Conservation (phyloP, 805 yeast genomes). For the Blastobotrys mokoenaii region DNA sequence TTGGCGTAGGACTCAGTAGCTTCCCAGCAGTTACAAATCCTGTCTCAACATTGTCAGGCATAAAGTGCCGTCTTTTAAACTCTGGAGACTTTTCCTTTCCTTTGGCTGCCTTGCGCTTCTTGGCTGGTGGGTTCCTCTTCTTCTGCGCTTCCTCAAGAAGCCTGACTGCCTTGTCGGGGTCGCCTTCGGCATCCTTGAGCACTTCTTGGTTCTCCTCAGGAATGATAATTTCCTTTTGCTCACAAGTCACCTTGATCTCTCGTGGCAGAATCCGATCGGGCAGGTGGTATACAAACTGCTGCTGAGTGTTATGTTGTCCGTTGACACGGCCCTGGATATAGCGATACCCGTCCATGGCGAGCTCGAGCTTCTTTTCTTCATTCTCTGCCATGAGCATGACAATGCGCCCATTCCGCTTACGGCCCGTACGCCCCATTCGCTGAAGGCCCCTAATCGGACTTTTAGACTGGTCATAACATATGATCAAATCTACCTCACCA, state of each 20-base stretch:
- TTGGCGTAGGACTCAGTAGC: not conserved
- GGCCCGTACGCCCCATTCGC: constrained; percentile 97
- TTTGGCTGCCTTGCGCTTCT: constrained; percentile 6
- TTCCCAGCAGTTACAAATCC: constrained; percentile 14
- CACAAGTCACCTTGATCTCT: constrained; percentile 46
- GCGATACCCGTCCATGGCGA: constrained; percentile 77
- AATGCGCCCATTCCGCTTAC: constrained; percentile 84
- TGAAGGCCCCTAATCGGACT: constrained; percentile 92
- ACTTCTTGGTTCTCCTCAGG: constrained; percentile 59
- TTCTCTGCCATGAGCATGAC: constrained; percentile 64
- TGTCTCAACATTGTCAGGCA: constrained; percentile 17
- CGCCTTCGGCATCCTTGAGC: constrained; percentile 13
- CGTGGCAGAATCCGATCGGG: constrained; percentile 63
- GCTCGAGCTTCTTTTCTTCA: constrained; percentile 71
- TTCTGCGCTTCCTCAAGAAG: constrained; percentile 1
- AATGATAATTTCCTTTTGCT: constrained; percentile 47
- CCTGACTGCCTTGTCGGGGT: not conserved
- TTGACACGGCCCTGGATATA: constrained; percentile 63
- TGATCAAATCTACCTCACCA: constrained; percentile 92
- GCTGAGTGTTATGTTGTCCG: constrained; percentile 1
- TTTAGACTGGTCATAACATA: constrained; percentile 87
- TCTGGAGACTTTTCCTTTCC: not conserved
- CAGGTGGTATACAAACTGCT: constrained; percentile 33
- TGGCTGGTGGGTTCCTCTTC: constrained; percentile 3
- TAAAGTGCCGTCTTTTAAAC: not conserved